Percentiles rank a stretch among this genome's conserved stretches.
Evolutionary conservation across 2,329 filamentous ascomycete species (phyloP).

Genomic region (Colletotrichum chrysophilum): DNA sequence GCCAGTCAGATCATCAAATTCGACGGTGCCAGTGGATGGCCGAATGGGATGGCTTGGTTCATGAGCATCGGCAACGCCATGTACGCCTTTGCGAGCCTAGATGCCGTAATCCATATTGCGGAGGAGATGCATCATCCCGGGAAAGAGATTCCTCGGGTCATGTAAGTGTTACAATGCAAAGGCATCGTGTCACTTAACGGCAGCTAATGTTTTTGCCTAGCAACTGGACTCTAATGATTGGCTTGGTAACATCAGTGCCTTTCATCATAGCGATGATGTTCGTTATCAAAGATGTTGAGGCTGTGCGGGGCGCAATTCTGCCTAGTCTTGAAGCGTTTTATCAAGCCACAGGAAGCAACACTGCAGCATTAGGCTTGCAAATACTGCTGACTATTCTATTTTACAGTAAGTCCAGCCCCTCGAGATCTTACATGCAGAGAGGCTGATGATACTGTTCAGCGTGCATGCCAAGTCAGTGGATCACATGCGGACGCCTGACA

Average conservation of each 20-base stretch:
- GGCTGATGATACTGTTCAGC: constrained; percentile 3
- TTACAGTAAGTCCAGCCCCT: neutral
- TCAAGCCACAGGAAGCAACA: constrained; percentile 29
- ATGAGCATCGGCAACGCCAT: constrained; percentile 23
- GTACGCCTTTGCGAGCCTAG: constrained; percentile 23
- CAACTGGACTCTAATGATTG: constrained; percentile 29
- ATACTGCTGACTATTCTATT: neutral
- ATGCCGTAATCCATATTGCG: constrained; percentile 23
- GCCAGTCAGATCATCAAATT: constrained; percentile 8
- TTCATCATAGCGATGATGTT: constrained; percentile 30
- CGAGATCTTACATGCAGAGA: neutral
- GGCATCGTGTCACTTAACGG: neutral
- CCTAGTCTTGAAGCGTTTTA: constrained; percentile 25
- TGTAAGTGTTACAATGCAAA: neutral
- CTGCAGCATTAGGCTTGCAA: constrained; percentile 19
- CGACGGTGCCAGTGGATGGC: constrained; percentile 20
- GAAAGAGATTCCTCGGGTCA: constrained; percentile 17
- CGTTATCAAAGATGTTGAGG: constrained; percentile 30
- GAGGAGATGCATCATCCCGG: constrained; percentile 23
- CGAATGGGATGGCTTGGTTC: constrained; percentile 22
- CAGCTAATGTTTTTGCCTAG: neutral
- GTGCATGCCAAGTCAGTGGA: constrained; percentile 32
- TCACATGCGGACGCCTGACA: constrained; percentile 32
- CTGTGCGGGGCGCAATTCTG: constrained; percentile 24
- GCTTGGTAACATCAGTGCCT: constrained; percentile 31